Conservation (phyloP, 2,329 filamentous ascomycete genomes). For the Meredithiella fracta region DNA sequence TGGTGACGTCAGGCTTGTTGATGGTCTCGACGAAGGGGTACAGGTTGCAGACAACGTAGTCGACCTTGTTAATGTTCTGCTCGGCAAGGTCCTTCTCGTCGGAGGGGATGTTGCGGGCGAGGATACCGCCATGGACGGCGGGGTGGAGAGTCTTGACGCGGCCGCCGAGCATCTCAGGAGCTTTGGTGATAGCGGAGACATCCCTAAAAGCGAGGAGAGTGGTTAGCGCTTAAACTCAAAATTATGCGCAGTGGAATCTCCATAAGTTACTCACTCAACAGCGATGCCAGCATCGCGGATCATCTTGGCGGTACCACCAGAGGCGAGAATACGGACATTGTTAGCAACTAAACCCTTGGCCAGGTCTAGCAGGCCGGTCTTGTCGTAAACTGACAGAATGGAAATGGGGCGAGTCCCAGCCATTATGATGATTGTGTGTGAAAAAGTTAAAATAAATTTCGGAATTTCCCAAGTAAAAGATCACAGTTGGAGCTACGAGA, state of each 20-base stretch:
- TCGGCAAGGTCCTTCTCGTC: conserved; percentile 94
- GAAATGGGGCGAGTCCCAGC: conserved; percentile 44
- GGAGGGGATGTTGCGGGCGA: conserved; percentile 82
- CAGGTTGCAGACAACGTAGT: conserved; percentile 94
- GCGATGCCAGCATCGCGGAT: conserved; percentile 91
- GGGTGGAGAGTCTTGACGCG: conserved; percentile 84
- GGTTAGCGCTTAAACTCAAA: neutral
- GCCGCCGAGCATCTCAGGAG: conserved; percentile 90
- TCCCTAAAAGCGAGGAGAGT: conserved; percentile 40
- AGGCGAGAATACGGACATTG: conserved; percentile 83
- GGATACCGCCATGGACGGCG: conserved; percentile 76
- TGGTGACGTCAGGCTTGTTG: conserved; percentile 90
- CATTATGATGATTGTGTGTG: conserved; percentile 19
- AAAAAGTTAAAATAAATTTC: neutral
- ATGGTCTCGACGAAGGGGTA: conserved; percentile 99
- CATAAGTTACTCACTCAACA: conserved; percentile 53
- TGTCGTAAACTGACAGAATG: conserved; percentile 96
- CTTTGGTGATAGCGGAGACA: conserved; percentile 90
- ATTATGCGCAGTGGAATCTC: neutral
- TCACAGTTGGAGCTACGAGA: conserved; percentile 11
- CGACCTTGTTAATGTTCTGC: conserved; percentile 88
- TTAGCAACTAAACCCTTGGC: conserved; percentile 80
- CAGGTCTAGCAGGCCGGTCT: conserved; percentile 85
- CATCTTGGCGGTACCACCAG: conserved; percentile 88
- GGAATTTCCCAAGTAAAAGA: conserved; percentile 12